These are phyloP conservation scores for Colletotrichum truncatum DNA, from an alignment of 2,329 filamentous ascomycete species.

Conservation along the genomic window DNA sequence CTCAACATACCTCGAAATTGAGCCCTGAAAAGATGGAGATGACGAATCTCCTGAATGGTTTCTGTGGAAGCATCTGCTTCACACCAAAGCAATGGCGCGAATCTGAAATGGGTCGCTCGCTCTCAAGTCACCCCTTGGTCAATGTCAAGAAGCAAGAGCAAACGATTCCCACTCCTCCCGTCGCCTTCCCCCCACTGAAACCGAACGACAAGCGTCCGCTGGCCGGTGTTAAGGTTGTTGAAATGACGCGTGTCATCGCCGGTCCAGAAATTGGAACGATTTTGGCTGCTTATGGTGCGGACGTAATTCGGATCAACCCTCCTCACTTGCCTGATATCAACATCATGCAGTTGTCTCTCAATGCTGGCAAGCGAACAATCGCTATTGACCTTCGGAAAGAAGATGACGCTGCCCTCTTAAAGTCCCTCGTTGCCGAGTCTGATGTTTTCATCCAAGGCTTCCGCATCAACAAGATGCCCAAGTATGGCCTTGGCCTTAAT, in stretches of 20 bases:
- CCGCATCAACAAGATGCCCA: background rate
- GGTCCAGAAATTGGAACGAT: background rate
- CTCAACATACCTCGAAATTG: constrained; percentile 1
- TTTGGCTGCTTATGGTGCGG: background rate
- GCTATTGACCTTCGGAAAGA: background rate
- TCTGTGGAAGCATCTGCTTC: background rate
- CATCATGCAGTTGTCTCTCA: background rate
- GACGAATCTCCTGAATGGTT: constrained; percentile 10
- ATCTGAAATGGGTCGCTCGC: background rate
- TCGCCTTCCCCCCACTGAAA: constrained; percentile 33
- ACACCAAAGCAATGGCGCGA: background rate
- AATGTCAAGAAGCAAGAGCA: background rate
- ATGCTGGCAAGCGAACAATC: background rate
- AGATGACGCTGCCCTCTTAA: background rate
- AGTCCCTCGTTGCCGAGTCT: background rate
- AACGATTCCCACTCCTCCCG: background rate
- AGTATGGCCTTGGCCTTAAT: background rate
- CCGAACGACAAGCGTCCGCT: background rate
- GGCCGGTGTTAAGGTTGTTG: background rate
- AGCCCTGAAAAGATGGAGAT: constrained; percentile 25
- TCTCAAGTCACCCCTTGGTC: background rate
- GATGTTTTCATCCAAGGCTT: background rate
- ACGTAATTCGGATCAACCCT: background rate
- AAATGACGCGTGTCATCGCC: background rate
- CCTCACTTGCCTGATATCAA: background rate